A percentile compares a stretch with the other conserved stretches of the same genome.
Evolutionary conservation across 225 moss, liverwort and hornwort species (phyloP).

Genomic region (Sphagnum tenellum): DNA sequence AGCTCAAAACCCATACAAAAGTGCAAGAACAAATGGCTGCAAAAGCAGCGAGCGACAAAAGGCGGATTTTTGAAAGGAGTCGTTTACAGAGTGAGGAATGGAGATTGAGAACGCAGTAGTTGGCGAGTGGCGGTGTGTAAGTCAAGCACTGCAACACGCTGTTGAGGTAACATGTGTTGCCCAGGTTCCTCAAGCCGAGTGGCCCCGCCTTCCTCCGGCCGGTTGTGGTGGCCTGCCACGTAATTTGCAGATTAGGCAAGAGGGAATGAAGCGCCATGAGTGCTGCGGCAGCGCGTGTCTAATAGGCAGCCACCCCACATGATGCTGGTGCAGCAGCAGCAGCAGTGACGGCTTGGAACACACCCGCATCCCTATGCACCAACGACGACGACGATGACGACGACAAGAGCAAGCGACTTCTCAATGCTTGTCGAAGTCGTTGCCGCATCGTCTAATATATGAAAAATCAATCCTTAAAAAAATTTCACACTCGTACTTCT

Average conservation of each 20-base stretch:
- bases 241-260: slow-evolving; percentile 44
- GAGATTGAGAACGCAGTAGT: slow-evolving; percentile 57
- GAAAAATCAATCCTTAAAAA: too few species aligned
- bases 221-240: slow-evolving; percentile 35
- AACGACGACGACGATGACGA: too few species aligned
- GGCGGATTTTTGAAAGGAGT: too few species aligned
- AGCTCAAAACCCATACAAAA: too few species aligned
- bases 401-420: too few species aligned
- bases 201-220: slow-evolving; percentile 64
- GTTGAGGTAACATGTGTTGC: slow-evolving; percentile 82
- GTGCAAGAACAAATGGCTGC: too few species aligned
- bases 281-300: slow-evolving; percentile 28
- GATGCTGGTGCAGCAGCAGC: not conserved
- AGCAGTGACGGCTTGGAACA: too few species aligned
- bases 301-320: slow-evolving; percentile 28
- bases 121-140: slow-evolving; percentile 77
- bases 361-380: too few species aligned
- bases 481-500: too few species aligned
- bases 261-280: slow-evolving; percentile 57
- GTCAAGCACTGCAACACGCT: slow-evolving; percentile 86
- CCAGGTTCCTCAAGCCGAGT: slow-evolving; percentile 69
- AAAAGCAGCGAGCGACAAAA: too few species aligned
- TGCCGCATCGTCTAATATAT: too few species aligned
- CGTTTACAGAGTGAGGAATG: slow-evolving; percentile 54
- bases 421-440: too few species aligned